These are phyloP conservation scores for Cyberlindnera maritima DNA, from an alignment of 805 yeast species.

Conservation along the genomic window DNA sequence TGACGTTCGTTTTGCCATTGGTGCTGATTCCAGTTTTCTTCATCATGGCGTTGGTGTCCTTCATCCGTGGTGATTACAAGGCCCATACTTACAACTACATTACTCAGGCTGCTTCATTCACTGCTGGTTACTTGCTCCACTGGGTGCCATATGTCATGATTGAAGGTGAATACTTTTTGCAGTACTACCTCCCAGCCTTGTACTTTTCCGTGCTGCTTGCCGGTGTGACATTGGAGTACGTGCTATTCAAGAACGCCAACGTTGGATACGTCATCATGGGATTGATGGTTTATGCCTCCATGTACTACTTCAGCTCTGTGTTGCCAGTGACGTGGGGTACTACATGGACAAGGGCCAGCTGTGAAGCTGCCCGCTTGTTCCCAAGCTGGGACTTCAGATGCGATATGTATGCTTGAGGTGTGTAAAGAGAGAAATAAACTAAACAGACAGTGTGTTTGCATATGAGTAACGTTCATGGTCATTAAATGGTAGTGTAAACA, in stretches of 20 bases:
- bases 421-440: no score
- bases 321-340: slow-evolving; percentile 48
- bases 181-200: slow-evolving; percentile 48
- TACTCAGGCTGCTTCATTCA: slow-evolving; percentile 27
- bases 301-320: slow-evolving; percentile 27
- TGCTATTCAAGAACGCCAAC: slow-evolving; percentile 29
- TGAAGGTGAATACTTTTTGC: slow-evolving; percentile 36
- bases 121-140: slow-evolving; percentile 57
- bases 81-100: slow-evolving; percentile 14
- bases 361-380: slow-evolving; percentile 36
- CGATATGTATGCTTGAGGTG: slow-evolving; percentile 21
- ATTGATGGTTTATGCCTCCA: slow-evolving; percentile 17
- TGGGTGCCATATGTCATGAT: slow-evolving; percentile 49
- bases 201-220: slow-evolving; percentile 45
- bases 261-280: slow-evolving; percentile 30
- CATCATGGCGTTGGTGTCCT: slow-evolving; percentile 21
- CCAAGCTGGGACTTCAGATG: slow-evolving; percentile 46
- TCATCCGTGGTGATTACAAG: slow-evolving; percentile 26
- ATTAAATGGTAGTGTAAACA: background rate
- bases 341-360: slow-evolving; percentile 41
- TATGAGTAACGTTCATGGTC: background rate
- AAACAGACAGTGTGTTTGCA: no score
- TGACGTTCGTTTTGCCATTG: slow-evolving; percentile 49
- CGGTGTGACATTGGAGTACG: slow-evolving; percentile 44
- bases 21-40: slow-evolving; percentile 30